These are phyloP conservation scores for Gossypium stocksii DNA, from an alignment of 345 rosid species.

Conservation along the genomic window DNA sequence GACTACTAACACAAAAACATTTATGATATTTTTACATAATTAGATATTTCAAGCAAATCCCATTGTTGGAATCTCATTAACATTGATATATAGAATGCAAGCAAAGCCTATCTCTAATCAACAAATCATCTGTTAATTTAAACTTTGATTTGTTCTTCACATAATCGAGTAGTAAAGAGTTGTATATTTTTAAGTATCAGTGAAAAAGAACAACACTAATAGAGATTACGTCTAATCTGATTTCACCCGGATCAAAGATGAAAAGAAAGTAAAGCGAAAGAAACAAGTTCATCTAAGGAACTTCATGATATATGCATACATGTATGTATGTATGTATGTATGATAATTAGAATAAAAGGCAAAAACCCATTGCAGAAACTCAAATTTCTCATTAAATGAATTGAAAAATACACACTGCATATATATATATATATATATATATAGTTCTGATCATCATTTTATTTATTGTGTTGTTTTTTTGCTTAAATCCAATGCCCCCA, in stretches of 20 bases:
- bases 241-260: no score
- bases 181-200: no score
- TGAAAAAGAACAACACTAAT: no score
- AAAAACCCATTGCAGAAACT: no score
- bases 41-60: not conserved
- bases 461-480: conserved; percentile 6
- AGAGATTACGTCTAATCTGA: no score
- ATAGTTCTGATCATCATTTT: not conserved
- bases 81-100: not conserved
- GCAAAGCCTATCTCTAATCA: not conserved
- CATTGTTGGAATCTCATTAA: not conserved
- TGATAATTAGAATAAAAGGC: no score
- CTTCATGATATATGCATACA: no score
- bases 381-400: not conserved
- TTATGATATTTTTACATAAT: not conserved
- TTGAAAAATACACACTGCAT: conserved; percentile 14
- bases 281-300: no score
- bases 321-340: no score
- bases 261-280: no score
- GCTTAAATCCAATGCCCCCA: conserved; percentile 27
- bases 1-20: no score
- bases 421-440: not conserved
- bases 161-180: no score
- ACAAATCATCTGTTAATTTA: not conserved
- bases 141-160: not conserved